These are phyloP conservation scores for Xylaria sp. DNA, from an alignment of 2,329 filamentous ascomycete species.

Conservation along the genomic window DNA sequence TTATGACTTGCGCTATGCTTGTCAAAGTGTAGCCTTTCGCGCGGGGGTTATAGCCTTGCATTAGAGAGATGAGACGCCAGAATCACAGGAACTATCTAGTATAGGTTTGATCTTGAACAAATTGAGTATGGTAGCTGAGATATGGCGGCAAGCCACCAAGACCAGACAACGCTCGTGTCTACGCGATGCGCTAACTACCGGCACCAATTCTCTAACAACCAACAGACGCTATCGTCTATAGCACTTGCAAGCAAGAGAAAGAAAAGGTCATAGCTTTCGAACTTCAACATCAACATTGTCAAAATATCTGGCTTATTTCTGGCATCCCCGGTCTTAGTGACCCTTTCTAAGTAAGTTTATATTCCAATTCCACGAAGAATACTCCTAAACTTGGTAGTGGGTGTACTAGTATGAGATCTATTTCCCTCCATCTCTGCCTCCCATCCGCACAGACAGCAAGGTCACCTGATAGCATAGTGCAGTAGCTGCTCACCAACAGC, in stretches of 20 bases:
- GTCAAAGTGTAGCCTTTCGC: too few relatives aligned
- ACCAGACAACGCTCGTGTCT: neutral
- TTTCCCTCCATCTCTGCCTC: neutral
- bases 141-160: constrained; percentile 22
- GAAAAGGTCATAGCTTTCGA: neutral
- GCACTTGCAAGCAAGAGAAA: neutral
- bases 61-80: constrained; percentile 3
- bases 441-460: neutral
- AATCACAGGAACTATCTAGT: neutral
- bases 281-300: neutral
- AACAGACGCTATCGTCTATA: neutral
- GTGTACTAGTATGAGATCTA: neutral
- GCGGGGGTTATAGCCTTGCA: too few relatives aligned
- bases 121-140: constrained; percentile 7
- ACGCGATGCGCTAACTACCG: neutral
- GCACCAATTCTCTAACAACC: constrained; percentile 3
- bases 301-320: neutral
- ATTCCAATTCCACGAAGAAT: neutral
- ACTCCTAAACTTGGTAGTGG: neutral
- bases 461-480: neutral
- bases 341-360: too few relatives aligned
- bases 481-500: neutral
- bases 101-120: constrained; percentile 1
- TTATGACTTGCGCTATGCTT: too few relatives aligned
- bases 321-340: too few relatives aligned